These are phyloP conservation scores for Tolypocladium ophioglossoides DNA, from an alignment of 2,329 filamentous ascomycete genomes.

Conservation along the genomic window DNA sequence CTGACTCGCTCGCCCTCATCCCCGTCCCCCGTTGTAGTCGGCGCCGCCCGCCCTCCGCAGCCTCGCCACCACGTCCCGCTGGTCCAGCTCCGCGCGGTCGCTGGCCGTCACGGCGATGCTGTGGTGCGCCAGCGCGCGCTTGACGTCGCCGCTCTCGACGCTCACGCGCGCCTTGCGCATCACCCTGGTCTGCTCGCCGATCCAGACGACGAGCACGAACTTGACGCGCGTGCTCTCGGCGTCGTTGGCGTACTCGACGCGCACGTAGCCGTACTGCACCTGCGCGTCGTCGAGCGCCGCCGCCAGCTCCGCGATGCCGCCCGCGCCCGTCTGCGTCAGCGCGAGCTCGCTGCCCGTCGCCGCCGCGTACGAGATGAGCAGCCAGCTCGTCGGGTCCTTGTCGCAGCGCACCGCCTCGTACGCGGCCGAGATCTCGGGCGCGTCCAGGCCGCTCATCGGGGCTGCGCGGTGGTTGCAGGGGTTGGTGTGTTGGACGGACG, in stretches of 20 bases:
- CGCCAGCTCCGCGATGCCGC: conserved; percentile 50
- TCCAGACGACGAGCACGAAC: conserved; percentile 59
- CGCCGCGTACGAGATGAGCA: conserved; percentile 51
- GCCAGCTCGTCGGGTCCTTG: conserved; percentile 56
- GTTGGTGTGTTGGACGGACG: neutral
- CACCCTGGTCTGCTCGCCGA: conserved; percentile 52
- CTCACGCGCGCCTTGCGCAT: conserved; percentile 62
- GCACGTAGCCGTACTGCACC: conserved; percentile 57
- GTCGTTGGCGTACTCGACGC: conserved; percentile 61
- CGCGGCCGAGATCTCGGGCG: conserved; percentile 49
- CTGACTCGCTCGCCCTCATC: conserved; percentile 19
- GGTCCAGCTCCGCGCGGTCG: conserved; percentile 49
- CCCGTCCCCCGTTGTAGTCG: conserved; percentile 59
- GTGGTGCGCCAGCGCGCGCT: conserved; percentile 52
- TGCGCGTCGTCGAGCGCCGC: conserved; percentile 43
- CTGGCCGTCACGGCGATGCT: conserved; percentile 53
- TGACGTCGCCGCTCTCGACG: conserved; percentile 56
- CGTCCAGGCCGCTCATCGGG: conserved; percentile 44
- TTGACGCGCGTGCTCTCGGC: conserved; percentile 59
- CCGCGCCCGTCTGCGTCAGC: conserved; percentile 47
- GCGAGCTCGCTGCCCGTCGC: conserved; percentile 44
- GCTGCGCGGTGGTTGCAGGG: neutral
- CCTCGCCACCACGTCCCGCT: conserved; percentile 48
- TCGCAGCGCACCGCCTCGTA: conserved; percentile 59
- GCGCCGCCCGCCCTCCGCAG: conserved; percentile 58